Conservation (phyloP, 129 eudicot genomes). For the Deinandra increscens region DNA sequence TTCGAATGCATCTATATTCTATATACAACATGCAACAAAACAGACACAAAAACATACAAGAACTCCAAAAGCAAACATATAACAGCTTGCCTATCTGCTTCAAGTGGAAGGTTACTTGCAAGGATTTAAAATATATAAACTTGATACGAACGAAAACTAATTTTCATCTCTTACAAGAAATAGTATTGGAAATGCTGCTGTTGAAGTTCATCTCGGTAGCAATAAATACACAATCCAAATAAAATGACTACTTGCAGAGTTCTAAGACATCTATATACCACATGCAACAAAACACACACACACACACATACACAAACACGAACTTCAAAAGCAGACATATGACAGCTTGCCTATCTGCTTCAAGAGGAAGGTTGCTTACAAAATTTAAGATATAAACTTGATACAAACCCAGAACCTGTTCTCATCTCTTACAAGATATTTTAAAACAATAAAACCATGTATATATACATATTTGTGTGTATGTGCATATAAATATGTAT, state of each 20-base stretch:
- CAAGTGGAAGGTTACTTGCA: neutral
- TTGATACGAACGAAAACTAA: neutral
- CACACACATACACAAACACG: neutral
- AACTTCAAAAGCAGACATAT: constrained; percentile 6
- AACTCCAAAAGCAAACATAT: constrained; percentile 3
- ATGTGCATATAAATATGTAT: no score
- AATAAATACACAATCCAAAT: neutral
- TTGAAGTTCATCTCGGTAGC: neutral
- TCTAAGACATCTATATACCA: neutral
- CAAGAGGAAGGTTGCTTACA: neutral
- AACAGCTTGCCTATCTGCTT: neutral
- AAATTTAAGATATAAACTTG: neutral
- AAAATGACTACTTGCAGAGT: neutral
- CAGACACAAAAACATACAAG: neutral
- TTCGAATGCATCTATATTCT: neutral
- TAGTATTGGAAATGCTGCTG: neutral
- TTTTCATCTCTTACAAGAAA: neutral
- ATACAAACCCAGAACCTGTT: neutral
- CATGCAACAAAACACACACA: neutral
- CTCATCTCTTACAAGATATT: neutral
- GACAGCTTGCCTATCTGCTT: neutral
- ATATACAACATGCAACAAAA: neutral
- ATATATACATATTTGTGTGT: neutral
- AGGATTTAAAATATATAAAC: neutral
- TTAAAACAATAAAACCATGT: neutral